Conservation (phyloP, 805 yeast species). For the Priceomyces castillae region DNA sequence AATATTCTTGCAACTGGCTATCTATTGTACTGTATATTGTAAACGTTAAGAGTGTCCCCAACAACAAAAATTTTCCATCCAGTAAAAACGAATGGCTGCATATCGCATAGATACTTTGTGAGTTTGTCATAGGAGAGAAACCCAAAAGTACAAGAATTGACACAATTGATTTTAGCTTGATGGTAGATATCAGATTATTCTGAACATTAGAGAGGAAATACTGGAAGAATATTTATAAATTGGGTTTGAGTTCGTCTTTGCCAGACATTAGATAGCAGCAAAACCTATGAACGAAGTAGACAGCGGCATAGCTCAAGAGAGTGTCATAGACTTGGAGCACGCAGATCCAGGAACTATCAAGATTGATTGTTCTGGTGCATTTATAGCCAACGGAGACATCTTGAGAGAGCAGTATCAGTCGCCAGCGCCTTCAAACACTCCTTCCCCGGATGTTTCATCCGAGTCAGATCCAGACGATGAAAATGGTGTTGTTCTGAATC, state of each 20-base stretch:
- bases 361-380: constrained; percentile 46
- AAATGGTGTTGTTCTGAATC: constrained; percentile 2
- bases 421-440: constrained; percentile 14
- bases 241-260: not conserved
- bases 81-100: not conserved
- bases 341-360: constrained; percentile 37
- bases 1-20: too few relatives aligned
- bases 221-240: not conserved
- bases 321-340: constrained; percentile 14
- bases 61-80: not conserved
- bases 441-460: constrained; percentile 22
- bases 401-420: constrained; percentile 19
- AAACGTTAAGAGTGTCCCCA: not conserved
- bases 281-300: not conserved
- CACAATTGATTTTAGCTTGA: not conserved
- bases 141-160: not conserved
- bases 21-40: too few relatives aligned
- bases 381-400: constrained; percentile 42
- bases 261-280: not conserved
- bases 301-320: constrained; percentile 1
- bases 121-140: not conserved
- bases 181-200: not conserved
- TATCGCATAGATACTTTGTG: not conserved
- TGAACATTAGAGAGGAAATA: not conserved
- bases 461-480: constrained; percentile 19